Evolutionary conservation across 1,284 basidiomycete genomes (phyloP).

Genomic region (Leccinum fuscescens): DNA sequence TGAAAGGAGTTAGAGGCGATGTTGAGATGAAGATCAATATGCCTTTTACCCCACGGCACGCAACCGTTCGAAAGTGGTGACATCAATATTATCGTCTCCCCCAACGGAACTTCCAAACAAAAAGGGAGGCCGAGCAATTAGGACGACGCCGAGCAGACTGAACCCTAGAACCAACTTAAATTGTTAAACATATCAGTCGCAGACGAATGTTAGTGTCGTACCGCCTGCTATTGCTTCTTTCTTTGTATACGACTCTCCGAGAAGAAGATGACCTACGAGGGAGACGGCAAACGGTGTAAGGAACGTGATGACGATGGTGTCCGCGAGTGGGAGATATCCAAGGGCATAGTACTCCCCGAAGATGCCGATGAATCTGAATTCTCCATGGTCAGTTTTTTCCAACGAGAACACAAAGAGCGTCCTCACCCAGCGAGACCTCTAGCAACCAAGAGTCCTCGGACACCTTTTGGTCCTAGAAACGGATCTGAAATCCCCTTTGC

Average conservation of each 20-base stretch:
- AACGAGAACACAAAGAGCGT: background rate
- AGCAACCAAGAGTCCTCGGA: conserved; percentile 55
- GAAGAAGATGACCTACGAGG: conserved; percentile 64
- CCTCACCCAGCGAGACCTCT: conserved; percentile 64
- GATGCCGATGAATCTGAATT: conserved; percentile 56
- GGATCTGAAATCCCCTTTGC: conserved; percentile 59
- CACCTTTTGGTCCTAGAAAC: conserved; percentile 64
- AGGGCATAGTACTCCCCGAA: conserved; percentile 70
- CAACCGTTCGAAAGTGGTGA: conserved; percentile 45
- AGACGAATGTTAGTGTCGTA: conserved; percentile 33
- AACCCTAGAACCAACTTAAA: conserved; percentile 36
- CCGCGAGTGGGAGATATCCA: conserved; percentile 67
- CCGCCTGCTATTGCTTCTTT: conserved; percentile 64
- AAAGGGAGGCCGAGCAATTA: conserved; percentile 56
- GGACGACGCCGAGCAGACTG: conserved; percentile 59
- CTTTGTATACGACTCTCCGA: conserved; percentile 62
- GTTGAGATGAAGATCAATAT: background rate
- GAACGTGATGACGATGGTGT: conserved; percentile 77
- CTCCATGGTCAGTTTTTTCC: background rate
- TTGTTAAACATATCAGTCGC: conserved; percentile 6
- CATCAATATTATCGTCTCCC: conserved; percentile 11
- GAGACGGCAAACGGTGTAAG: conserved; percentile 69
- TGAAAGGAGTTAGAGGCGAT: conserved; percentile 19
- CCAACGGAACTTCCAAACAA: conserved; percentile 39
- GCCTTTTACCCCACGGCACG: conserved; percentile 48